phyloP scores from a whole-genome alignment of 371 early-diverging fungal species.

The Syncephalastrum monosporum region DNA sequence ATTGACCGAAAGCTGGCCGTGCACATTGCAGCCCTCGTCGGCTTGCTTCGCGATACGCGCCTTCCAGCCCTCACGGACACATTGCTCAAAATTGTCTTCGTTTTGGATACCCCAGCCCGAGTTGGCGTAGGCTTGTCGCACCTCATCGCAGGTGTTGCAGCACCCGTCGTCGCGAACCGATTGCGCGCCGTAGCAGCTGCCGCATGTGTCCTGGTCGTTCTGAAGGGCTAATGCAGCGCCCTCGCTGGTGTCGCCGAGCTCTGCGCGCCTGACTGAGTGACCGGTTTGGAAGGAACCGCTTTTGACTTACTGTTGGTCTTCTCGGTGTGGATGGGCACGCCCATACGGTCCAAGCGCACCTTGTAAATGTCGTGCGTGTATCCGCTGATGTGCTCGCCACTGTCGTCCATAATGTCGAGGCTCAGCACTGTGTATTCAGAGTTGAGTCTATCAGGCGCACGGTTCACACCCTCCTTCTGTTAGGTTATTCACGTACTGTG shows the following conservation, averaged over 20 bases:
- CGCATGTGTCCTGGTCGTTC: constrained; percentile 69
- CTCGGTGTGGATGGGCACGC: constrained; percentile 61
- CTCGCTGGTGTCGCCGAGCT: constrained; percentile 46
- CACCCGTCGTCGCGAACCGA: constrained; percentile 70
- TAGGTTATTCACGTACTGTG: constrained; percentile 57
- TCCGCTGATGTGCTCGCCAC: constrained; percentile 86
- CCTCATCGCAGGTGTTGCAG: constrained; percentile 95
- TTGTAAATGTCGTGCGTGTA: constrained; percentile 81
- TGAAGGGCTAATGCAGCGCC: constrained; percentile 39
- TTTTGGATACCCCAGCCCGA: constrained; percentile 81
- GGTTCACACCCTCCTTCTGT: neutral
- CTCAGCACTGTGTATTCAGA: constrained; percentile 60
- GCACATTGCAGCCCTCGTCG: constrained; percentile 74
- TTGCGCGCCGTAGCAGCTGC: constrained; percentile 86
- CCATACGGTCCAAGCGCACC: constrained; percentile 70
- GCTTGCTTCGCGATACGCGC: constrained; percentile 75
- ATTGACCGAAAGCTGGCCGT: constrained; percentile 81
- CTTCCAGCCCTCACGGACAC: constrained; percentile 83
- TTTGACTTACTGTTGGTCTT: constrained; percentile 46
- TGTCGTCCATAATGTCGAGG: constrained; percentile 93
- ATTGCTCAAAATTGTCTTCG: constrained; percentile 85
- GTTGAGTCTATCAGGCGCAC: neutral
- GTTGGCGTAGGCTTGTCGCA: constrained; percentile 80
- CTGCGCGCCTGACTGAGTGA: constrained; percentile 10
- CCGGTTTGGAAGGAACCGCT: no score